Conservation (phyloP, 2,329 filamentous ascomycete species). For the Ploettnerulaceae sp. region DNA sequence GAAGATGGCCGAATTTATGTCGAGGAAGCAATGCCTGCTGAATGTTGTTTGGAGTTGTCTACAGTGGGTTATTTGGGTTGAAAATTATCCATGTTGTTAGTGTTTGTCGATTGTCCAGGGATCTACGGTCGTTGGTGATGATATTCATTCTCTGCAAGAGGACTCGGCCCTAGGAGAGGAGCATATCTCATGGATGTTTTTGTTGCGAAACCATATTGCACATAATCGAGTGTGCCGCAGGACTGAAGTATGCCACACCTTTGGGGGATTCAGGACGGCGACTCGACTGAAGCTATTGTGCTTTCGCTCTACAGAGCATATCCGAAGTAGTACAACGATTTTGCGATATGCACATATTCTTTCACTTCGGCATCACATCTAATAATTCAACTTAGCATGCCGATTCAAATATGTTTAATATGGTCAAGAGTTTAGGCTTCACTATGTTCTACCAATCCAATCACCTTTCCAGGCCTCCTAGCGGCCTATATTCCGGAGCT, state of each 20-base stretch:
- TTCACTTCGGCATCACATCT: background rate
- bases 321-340: too few relatives aligned
- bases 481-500: too few relatives aligned
- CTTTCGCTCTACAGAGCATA: slow-evolving; percentile 12
- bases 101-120: slow-evolving; percentile 16
- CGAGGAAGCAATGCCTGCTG: too few relatives aligned
- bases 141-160: slow-evolving; percentile 17
- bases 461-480: too few relatives aligned
- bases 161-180: slow-evolving; percentile 15
- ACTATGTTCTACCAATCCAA: too few relatives aligned
- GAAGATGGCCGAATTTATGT: too few relatives aligned
- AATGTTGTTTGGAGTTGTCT: slow-evolving; percentile 18
- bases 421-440: too few relatives aligned
- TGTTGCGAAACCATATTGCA: slow-evolving; percentile 17
- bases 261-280: slow-evolving; percentile 14
- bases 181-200: slow-evolving; percentile 21
- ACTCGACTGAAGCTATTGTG: slow-evolving; percentile 6
- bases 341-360: background rate
- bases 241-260: slow-evolving; percentile 1
- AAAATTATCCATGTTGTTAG: slow-evolving; percentile 22
- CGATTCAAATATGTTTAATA: too few relatives aligned
- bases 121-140: slow-evolving; percentile 12
- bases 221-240: slow-evolving; percentile 10
- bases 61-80: slow-evolving; percentile 6
- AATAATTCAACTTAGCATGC: too few relatives aligned